Conservation (phyloP, 768 basidiomycete genomes). For the Botryobasidium botryosum region DNA sequence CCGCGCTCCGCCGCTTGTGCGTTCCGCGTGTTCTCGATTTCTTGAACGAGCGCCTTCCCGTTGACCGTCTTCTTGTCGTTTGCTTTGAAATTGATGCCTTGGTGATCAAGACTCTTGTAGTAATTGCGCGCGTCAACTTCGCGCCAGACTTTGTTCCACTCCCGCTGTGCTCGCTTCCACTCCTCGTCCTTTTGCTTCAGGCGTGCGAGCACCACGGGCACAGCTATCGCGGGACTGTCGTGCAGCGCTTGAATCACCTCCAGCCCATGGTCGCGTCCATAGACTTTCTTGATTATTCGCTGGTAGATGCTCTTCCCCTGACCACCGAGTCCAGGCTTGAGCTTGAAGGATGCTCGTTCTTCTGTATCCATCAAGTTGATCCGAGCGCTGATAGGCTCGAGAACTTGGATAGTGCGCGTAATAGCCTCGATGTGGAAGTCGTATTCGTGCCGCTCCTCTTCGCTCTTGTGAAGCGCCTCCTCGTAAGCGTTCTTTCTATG, state of each 20-base stretch:
- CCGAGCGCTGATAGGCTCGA: conserved; percentile 73
- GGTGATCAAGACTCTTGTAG: conserved; percentile 94
- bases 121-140: conserved; percentile 96
- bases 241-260: conserved; percentile 79
- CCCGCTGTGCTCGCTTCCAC: conserved; percentile 85
- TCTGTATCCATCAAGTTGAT: conserved; percentile 81
- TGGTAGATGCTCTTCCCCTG: conserved; percentile 76
- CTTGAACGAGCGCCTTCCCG: conserved; percentile 61
- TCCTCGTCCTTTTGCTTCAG: conserved; percentile 93
- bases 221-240: conserved; percentile 76
- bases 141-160: conserved; percentile 94
- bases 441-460: conserved; percentile 96
- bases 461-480: conserved; percentile 88
- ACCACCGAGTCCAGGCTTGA: conserved; percentile 82
- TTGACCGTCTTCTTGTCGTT: conserved; percentile 92
- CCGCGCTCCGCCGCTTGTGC: conserved; percentile 53
- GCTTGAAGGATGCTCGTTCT: conserved; percentile 62
- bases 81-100: conserved; percentile 84
- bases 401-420: conserved; percentile 70
- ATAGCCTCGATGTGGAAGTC: conserved; percentile 90
- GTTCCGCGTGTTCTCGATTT: conserved; percentile 54
- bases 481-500: conserved; percentile 97
- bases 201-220: conserved; percentile 79
- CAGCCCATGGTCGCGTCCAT: conserved; percentile 57
- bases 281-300: conserved; percentile 85